Evolutionary conservation across 371 early-diverging fungal species (phyloP), one percentile per base, ranked within the genome.

Genomic region (Fennellomyces sp.): DNA sequence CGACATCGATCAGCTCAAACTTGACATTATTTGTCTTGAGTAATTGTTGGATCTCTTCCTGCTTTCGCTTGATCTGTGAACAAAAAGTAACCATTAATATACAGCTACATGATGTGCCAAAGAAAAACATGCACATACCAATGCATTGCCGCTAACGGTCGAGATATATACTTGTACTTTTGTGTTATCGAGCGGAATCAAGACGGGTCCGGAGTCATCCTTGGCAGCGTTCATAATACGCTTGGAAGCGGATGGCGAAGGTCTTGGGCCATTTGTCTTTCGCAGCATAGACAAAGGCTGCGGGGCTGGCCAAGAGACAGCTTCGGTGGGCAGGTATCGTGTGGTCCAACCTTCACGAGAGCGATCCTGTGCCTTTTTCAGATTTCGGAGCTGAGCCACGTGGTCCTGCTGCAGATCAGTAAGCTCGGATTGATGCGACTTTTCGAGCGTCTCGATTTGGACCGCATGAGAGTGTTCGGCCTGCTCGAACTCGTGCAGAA

Each of bases 401-500:
- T 80, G 81, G 31, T 69, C 61, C 19, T 68, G 55, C 57, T 75
- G 54, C 27, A 80, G 59, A 55, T 66, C 52, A 5, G 64, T 47
- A 12, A 77, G 42, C 45, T 75, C 75, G 3, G 61, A 60, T 51
- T 77, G 63, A 54, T 80, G 81, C 15, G 71, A 70, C 50, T 73
- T 54, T 42, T 80, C 67, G n/a, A 80, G 42, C 28, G 66, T 58
- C 51, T 80, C 61, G 1, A 80, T 67, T 51, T 75, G 64, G 7
- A 72, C 73, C 23, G 66, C 59, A 35, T 73, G 67, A 7, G 67
- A 59, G 27, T 80, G 76, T 31, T 80, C 73, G 17, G 72, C 70
- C 42, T 72, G 69, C 29, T 80, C 81, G 56, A 95, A 87, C 69
- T 93, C 93, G 21, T 87, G 85, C 53, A 95, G 80, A 45, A 95